Base-by-base conservation (phyloP, 2,329 filamentous ascomycete genomes). In the Phyllosticta paracitricarpa region DNA sequence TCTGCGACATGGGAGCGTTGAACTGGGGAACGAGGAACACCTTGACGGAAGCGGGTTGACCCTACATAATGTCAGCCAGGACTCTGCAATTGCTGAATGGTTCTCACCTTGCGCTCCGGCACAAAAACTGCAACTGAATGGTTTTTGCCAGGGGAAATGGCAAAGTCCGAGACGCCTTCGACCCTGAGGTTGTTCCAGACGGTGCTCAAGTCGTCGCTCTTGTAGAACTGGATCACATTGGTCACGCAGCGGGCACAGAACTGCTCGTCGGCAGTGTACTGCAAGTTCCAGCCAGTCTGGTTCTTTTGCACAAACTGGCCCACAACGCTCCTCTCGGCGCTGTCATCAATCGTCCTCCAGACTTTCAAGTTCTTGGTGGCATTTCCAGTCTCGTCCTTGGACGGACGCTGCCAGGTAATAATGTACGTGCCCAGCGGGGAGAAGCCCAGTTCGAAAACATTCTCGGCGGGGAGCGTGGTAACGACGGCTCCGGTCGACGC, bases 141-240 rank as follows among this genome's bases (percentile, higher is more conserved):
- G 74, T 88, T 93, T 78, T 91, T 86, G 68, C 92, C 92, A 28
- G 92, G 91, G 55, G 92, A 90, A 65, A 99, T 79, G 59, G 91
- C 88, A 79, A 97, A 97, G 74, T 94, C 89, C 54, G 86, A 77
- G 62, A 96, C 89, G 62, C 93, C 93, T 78, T 99, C 94, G 58
- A 91, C 89, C 65, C 89, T 87, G 73, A 99, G 81, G 81, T 96
- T 96, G 77, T 96, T 96, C 91, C 92, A 97, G 64, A 96, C 90
- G 56, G 85, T 92, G 67, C 82, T 80, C 71, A 97, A 81, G 72
- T 97, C 87, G 66, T 88, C 83, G 73, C 90, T 94, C 76, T 96
- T 84, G 79, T 93, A 97, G 76, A 99, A 96, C 70, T 97, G 94
- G 61, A 99, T 89, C 80, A 97, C 92, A 74, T 99, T 99, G 75